Conservation (phyloP, 2,329 filamentous ascomycete genomes). For the Harringtonia aguacate region DNA sequence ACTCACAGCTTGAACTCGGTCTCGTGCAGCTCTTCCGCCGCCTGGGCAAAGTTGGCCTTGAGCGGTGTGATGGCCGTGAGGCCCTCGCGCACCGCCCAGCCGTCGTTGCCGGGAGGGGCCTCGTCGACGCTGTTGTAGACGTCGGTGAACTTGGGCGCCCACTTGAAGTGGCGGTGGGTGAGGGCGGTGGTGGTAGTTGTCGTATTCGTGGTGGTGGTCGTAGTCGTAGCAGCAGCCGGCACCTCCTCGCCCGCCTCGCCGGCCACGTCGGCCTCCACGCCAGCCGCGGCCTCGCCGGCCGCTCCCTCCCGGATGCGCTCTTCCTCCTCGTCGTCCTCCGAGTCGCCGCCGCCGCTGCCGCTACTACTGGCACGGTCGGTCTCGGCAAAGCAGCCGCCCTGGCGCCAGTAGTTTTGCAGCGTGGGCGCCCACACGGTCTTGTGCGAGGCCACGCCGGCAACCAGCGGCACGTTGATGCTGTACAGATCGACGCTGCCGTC, state of each 20-base stretch:
- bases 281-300: constrained; percentile 29
- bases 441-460: constrained; percentile 59
- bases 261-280: constrained; percentile 17
- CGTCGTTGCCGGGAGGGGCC: constrained; percentile 73
- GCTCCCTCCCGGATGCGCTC: constrained; percentile 59
- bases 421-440: constrained; percentile 78
- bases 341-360: constrained; percentile 18
- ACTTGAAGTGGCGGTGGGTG: constrained; percentile 80
- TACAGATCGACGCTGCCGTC: constrained; percentile 70
- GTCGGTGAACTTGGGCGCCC: constrained; percentile 79
- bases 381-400: constrained; percentile 79
- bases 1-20: constrained; percentile 75
- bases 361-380: constrained; percentile 44
- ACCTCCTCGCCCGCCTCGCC: not conserved
- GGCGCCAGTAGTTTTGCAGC: constrained; percentile 82
- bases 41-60: constrained; percentile 86
- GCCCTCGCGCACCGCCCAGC: constrained; percentile 82
- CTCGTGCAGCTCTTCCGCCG: constrained; percentile 47
- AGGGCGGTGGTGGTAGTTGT: constrained; percentile 20
- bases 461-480: constrained; percentile 78
- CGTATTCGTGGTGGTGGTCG: not conserved
- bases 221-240: not conserved
- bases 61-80: constrained; percentile 84
- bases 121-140: constrained; percentile 81
- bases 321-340: constrained; percentile 59